Percentiles rank a stretch among this genome's conserved stretches.
phyloP scores from a whole-genome alignment of 2,329 filamentous ascomycete genomes.

The Graphilbum ipis-grandicollis region DNA sequence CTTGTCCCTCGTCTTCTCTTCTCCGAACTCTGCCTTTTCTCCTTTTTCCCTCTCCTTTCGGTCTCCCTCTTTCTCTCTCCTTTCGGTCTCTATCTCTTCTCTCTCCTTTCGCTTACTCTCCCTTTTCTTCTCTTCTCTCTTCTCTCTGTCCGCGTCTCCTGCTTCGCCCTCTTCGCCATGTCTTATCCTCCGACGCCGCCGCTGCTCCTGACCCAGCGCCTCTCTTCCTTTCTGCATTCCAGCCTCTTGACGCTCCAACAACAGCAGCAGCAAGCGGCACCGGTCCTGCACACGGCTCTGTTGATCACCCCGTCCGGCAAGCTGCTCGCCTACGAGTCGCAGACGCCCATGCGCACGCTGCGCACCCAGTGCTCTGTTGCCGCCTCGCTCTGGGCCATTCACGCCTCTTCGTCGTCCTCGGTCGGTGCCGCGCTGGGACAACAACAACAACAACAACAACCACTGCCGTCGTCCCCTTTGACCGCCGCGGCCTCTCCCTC shows the following conservation, averaged over 20 bases:
- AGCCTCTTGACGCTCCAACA: conserved; percentile 22
- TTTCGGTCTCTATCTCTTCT: background rate
- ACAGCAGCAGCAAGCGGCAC: conserved; percentile 14
- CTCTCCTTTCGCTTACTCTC: background rate
- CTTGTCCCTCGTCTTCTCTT: too few relatives aligned
- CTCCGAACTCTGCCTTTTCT: too few relatives aligned
- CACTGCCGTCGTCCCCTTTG: background rate
- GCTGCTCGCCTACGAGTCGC: conserved; percentile 43
- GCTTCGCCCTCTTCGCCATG: conserved; percentile 11
- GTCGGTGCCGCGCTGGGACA: conserved; percentile 27
- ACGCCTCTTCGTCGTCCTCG: conserved; percentile 41
- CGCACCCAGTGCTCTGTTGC: conserved; percentile 48
- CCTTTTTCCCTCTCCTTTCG: too few relatives aligned
- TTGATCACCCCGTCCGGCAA: conserved; percentile 43
- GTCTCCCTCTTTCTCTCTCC: too few relatives aligned
- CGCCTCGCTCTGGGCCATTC: conserved; percentile 41
- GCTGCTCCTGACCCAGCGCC: conserved; percentile 47
- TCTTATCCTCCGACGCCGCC: conserved; percentile 30
- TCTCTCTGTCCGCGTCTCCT: background rate
- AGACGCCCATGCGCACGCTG: conserved; percentile 35
- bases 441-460: background rate
- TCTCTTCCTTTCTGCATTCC: conserved; percentile 41
- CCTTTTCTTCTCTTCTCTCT: background rate
- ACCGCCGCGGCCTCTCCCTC: background rate
- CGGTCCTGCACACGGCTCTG: conserved; percentile 40